Base-by-base conservation (phyloP, 495 filamentous ascomycete genomes). In the Tuber brumale region DNA sequence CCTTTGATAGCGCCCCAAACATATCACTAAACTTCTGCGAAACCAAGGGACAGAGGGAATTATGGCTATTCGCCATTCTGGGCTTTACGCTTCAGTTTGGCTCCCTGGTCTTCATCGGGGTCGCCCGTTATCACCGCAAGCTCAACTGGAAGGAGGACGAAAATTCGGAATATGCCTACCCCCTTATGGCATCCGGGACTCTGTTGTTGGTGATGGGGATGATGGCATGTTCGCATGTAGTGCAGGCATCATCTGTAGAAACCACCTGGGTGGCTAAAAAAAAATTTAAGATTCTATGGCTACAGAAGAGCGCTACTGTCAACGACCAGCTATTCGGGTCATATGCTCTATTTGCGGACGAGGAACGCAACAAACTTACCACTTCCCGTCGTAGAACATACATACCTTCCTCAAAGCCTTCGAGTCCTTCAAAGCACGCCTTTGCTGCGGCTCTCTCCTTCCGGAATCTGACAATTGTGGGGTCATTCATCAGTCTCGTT, bases 401-500 rank as follows among this genome's bases (percentile, higher is more conserved):
- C 46, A 43, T 3, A 72, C 10, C 31, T 45, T 3, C 57, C 42
- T n/a, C 45, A 70, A 41, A 69, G 3, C 6, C 2, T 35, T 31
- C 45, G 16, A 27, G 70, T 43, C 70, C 69, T 10, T 21, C 70
- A 45, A 75, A 27, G 51, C 5, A 27, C n/a, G 27, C 51, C n/a
- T 27, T 61, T 1, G 9, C 44, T 27, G 41, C 61, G 23, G 35
- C 44, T 39, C 39, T 61, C 27, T 43, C 43, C 18, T 19, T 71
- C 12, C 12, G 77, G 45, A 48, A 72, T 57, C 70, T 77, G 37
- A 80, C 82, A 0, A 37, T 83, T n/a, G 42, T 74, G 16, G 83
- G 76, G 9, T 80, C 78, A 9, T 1, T 72, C 5, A 42, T 85
- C 1, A 86, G 85, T 7, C 74, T 88, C 70, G n/a, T 83, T 2